These are phyloP conservation scores for Rhynchosporium agropyri DNA, from an alignment of 2,329 filamentous ascomycete genomes.

Conservation along the genomic window DNA sequence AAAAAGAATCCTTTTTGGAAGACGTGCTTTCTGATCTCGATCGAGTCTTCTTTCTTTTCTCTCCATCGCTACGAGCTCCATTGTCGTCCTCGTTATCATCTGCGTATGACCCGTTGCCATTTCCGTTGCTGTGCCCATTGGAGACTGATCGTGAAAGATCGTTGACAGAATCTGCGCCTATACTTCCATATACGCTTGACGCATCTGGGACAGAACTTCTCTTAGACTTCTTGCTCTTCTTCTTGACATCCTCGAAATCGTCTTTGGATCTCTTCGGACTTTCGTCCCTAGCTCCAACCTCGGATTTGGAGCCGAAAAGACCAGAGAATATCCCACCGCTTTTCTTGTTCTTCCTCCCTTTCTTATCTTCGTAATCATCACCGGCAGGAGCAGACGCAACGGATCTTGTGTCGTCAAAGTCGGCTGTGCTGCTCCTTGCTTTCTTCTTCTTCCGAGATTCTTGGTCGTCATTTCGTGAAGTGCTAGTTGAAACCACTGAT, in stretches of 20 bases:
- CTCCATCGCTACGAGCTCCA: slow-evolving; percentile 32
- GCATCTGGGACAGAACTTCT: slow-evolving; percentile 38
- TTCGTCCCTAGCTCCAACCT: slow-evolving; percentile 35
- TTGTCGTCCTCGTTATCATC: slow-evolving; percentile 34
- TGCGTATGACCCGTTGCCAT: slow-evolving; percentile 29
- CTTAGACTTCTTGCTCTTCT: slow-evolving; percentile 42
- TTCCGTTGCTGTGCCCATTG: slow-evolving; percentile 35
- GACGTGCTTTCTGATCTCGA: slow-evolving; percentile 36
- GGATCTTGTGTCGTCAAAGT: slow-evolving; percentile 53
- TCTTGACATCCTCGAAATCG: slow-evolving; percentile 39
- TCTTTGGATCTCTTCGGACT: slow-evolving; percentile 35
- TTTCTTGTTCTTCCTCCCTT: slow-evolving; percentile 44
- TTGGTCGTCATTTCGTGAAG: slow-evolving; percentile 42
- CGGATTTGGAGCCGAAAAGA: slow-evolving; percentile 45
- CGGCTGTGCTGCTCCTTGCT: slow-evolving; percentile 46
- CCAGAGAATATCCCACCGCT: slow-evolving; percentile 50
- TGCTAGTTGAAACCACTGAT: slow-evolving; percentile 52
- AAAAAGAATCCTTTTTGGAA: slow-evolving; percentile 61
- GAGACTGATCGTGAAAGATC: slow-evolving; percentile 35
- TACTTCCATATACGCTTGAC: slow-evolving; percentile 34
- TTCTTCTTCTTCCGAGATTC: slow-evolving; percentile 42
- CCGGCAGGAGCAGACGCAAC: slow-evolving; percentile 48
- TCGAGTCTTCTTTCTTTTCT: slow-evolving; percentile 38
- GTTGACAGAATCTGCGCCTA: slow-evolving; percentile 32
- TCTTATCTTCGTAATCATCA: slow-evolving; percentile 41